Base-by-base conservation (phyloP, 306 rosid species). In the Elaeagnus macrophylla region DNA sequence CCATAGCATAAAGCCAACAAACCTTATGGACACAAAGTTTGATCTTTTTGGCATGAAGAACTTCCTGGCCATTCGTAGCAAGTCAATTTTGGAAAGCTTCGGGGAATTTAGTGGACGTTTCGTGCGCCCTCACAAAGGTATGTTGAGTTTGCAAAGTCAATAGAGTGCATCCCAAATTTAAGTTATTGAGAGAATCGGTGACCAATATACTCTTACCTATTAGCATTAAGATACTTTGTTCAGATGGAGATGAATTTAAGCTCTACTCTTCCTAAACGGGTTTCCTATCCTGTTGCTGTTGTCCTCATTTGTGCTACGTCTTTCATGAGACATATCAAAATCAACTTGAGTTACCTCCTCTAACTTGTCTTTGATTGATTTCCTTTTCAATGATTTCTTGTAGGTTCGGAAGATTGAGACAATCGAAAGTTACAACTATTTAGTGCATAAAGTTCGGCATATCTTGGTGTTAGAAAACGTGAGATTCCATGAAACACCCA, bases 111-210 rank as follows among this genome's bases (percentile, higher is more conserved):
- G 60, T 12, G 60, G 54, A 67, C 81, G 65, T 14, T 43, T 89
- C 43, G 73, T 82, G 71, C 39, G 45, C 64, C 55, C 67, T 64
- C 69, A 42, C 57, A 81, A 72, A 83, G 94, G 97, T 86, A 81
- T 37, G 20, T 11, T 8, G 19, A 52, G 64, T 60, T 39, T 37
- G 48, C 13, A 3, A 44, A 44, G 12, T 44, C 3, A 1, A 44
- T 15, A 41, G 7, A 13, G 42, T 20, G 53, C n/a, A n/a, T n/a
- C n/a, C n/a, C n/a, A n/a, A n/a, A n/a, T n/a, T n/a, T n/a, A n/a
- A n/a, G n/a, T n/a, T n/a, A n/a, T n/a, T n/a, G n/a, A n/a, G n/a
- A n/a, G n/a, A n/a, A n/a, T n/a, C n/a, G n/a, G n/a, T n/a, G n/a
- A n/a, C n/a, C n/a, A n/a, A n/a, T n/a, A n/a, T n/a, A n/a, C n/a